phyloP scores from a whole-genome alignment of 768 basidiomycete genomes.

The Boletus insuetus region DNA sequence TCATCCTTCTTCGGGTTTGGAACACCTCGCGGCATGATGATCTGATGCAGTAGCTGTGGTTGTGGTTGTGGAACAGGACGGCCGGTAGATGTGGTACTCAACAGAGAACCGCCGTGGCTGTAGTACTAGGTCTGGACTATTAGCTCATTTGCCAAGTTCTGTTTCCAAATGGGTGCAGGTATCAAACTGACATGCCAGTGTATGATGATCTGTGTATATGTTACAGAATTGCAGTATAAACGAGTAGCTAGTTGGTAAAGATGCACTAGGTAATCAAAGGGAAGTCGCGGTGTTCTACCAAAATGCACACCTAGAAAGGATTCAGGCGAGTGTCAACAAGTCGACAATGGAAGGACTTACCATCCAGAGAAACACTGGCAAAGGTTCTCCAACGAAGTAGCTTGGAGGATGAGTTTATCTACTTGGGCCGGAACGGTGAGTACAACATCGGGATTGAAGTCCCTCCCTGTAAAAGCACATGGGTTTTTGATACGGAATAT shows the following conservation, averaged over 20 bases:
- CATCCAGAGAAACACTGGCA: constrained; percentile 97
- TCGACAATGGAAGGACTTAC: constrained; percentile 34
- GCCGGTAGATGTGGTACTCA: not conserved
- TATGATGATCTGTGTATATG: constrained; percentile 11
- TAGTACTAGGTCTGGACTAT: no score
- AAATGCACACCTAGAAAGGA: constrained; percentile 62
- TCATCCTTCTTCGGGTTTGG: constrained; percentile 82
- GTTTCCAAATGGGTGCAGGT: constrained; percentile 15
- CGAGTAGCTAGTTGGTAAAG: constrained; percentile 1
- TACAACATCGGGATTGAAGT: constrained; percentile 83
- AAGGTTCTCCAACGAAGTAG: constrained; percentile 90
- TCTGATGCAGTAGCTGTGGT: not conserved
- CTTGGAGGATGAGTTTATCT: constrained; percentile 88
- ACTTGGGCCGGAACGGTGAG: constrained; percentile 84
- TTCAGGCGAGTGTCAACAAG: not conserved
- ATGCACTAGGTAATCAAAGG: constrained; percentile 3
- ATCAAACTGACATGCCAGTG: not conserved
- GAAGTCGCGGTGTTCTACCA: constrained; percentile 45
- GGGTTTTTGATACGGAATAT: not conserved
- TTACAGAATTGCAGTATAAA: constrained; percentile 22
- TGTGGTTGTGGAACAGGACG: not conserved
- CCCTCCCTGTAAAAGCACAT: constrained; percentile 56
- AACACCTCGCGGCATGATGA: constrained; percentile 73
- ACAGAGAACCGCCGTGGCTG: not conserved
- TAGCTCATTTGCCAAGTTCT: no score